Conservation (phyloP, 2,329 filamentous ascomycete species). For the Hirsutella thompsonii region DNA sequence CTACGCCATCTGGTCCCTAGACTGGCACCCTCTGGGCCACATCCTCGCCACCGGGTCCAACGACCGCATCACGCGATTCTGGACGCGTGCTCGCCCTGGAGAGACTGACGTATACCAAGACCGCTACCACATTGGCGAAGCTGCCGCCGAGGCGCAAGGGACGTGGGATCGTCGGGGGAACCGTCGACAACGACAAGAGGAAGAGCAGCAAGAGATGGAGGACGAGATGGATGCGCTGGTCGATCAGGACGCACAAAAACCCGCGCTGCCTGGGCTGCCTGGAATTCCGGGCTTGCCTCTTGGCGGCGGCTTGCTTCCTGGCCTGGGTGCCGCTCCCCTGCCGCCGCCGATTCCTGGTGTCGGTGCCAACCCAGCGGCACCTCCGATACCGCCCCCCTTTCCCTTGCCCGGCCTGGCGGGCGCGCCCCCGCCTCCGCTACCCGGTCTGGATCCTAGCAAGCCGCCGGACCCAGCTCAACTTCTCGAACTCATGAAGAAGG, state of each 20-base stretch:
- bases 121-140: slow-evolving; percentile 88
- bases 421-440: slow-evolving; percentile 35
- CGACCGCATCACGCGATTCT: slow-evolving; percentile 92
- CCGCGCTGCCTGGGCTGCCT: slow-evolving; percentile 32
- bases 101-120: slow-evolving; percentile 79
- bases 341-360: slow-evolving; percentile 37
- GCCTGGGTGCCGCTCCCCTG: slow-evolving; percentile 25
- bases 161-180: slow-evolving; percentile 78
- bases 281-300: slow-evolving; percentile 49
- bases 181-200: slow-evolving; percentile 69
- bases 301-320: slow-evolving; percentile 23
- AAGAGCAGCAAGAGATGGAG: slow-evolving; percentile 86
- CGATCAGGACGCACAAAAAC: slow-evolving; percentile 64
- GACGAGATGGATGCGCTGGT: slow-evolving; percentile 88
- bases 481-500: slow-evolving; percentile 52
- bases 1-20: slow-evolving; percentile 92
- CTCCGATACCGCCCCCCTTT: slow-evolving; percentile 38
- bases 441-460: slow-evolving; percentile 44
- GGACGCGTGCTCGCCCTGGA: slow-evolving; percentile 81
- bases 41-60: slow-evolving; percentile 93
- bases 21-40: slow-evolving; percentile 95
- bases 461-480: slow-evolving; percentile 48
- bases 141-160: slow-evolving; percentile 86
- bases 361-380: slow-evolving; percentile 20
- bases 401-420: slow-evolving; percentile 36